Evolutionary conservation across 176 grass and related monocot genomes (phyloP).

Genomic region (Microstegium vimineum): DNA sequence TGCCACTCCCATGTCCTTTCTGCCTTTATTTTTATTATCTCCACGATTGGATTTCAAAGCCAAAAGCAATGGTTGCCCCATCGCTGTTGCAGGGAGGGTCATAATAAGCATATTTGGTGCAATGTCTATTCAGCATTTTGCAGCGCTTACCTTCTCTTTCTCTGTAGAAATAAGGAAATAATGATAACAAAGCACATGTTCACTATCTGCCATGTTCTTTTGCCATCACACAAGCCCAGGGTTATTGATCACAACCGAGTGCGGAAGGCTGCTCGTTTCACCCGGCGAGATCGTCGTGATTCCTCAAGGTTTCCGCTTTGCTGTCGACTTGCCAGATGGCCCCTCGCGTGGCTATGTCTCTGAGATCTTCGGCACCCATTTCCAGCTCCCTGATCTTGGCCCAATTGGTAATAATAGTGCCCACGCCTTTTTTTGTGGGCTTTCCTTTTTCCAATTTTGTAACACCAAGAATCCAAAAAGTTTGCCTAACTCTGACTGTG

Average conservation of each 20-base stretch:
- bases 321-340: conserved; percentile 64
- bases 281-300: conserved; percentile 87
- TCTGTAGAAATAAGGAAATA: not conserved
- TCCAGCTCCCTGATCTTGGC: conserved; percentile 92
- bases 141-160: not conserved
- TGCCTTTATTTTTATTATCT: not conserved
- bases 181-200: not conserved
- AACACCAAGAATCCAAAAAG: not conserved
- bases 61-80: not conserved
- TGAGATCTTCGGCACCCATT: conserved; percentile 88
- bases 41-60: not conserved
- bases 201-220: conserved; percentile 13
- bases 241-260: conserved; percentile 87
- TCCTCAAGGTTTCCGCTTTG: conserved; percentile 90
- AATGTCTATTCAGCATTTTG: not conserved
- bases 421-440: not conserved
- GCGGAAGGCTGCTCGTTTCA: conserved; percentile 63
- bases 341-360: conserved; percentile 83
- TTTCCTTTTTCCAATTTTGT: not conserved
- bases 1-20: not conserved
- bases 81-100: not conserved
- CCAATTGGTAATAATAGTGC: conserved; percentile 63
- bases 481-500: not conserved
- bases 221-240: conserved; percentile 59
- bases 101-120: not conserved